Evolutionary conservation across 116 monocot species (phyloP), one percentile per base, ranked within the genome.

Genomic region (Cymodocea nodosa): DNA sequence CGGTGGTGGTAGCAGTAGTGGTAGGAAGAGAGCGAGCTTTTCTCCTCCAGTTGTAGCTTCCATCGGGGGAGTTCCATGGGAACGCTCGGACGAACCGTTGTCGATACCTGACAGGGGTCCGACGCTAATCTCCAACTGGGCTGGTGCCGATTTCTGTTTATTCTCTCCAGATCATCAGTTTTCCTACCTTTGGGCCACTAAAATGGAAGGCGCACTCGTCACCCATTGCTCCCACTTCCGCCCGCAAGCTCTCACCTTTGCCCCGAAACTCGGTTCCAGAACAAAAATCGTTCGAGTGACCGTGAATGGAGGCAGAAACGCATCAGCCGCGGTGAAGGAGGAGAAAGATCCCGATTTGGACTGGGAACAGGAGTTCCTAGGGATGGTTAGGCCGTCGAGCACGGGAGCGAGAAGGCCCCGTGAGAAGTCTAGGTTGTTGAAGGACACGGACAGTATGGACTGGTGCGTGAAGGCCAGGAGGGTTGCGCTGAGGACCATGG

Each of bases 391-490:
- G 2, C 62, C 83, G 1, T 15, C 69, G 35, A 67, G 14, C n/a
- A 18, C 66, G 3, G 18, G 51, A 15, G 19, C 37, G 15, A 82
- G 72, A 62, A 87, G 87, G 60, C 59, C 64, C 13, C 60, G 30
- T 15, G 79, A 78, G 49, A 76, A 58, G 12, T 90, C 90, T 15
- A 71, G 78, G 20, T 64, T 90, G 56, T 75, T 84, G 15, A 66
- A 51, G 1, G 84, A 87, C 13, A 77, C 86, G 4, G 82, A 80
- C 23, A 74, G 79, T 75, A 92, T 86, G 82, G 92, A 92, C 68
- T 98, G 98, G 98, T 98, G 98, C 55, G 81, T 89, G 49, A 79
- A 74, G 35, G 98, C 98, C n/a, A 74, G 98, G 70, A 78, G 65
- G 66, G 69, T 68, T 15, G 98, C 98, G 0, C 59, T 98, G 56